Evolutionary conservation across 2,329 filamentous ascomycete genomes (phyloP).

Genomic region (Sporothrix pallida): DNA sequence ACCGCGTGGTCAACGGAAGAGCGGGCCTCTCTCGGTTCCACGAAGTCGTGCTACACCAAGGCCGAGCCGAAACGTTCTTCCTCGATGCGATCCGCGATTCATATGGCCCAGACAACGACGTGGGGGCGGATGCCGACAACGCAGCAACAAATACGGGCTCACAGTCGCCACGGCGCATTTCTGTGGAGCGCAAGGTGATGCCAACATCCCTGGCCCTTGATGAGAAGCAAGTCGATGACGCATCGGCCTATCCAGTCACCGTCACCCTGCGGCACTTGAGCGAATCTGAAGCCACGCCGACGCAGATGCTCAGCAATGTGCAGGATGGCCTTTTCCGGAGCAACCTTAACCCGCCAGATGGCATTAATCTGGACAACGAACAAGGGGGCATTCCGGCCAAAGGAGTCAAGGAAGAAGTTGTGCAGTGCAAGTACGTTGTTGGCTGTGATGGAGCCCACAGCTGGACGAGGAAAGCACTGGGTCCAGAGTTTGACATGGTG

Average conservation of each 20-base stretch:
- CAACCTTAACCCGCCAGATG: slow-evolving; percentile 48
- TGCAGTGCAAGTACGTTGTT: slow-evolving; percentile 67
- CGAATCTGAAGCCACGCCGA: slow-evolving; percentile 60
- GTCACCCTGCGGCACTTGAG: slow-evolving; percentile 61
- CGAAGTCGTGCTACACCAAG: slow-evolving; percentile 73
- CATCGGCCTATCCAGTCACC: slow-evolving; percentile 61
- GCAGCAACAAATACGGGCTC: slow-evolving; percentile 5
- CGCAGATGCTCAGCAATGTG: slow-evolving; percentile 47
- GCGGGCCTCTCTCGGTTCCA: slow-evolving; percentile 66
- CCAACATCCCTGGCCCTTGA: slow-evolving; percentile 60
- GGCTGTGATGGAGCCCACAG: slow-evolving; percentile 72
- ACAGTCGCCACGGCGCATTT: slow-evolving; percentile 41
- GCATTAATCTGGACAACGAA: slow-evolving; percentile 34
- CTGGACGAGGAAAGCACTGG: slow-evolving; percentile 65
- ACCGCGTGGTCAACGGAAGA: slow-evolving; percentile 67
- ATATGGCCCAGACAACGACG: slow-evolving; percentile 25
- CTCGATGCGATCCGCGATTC: slow-evolving; percentile 38
- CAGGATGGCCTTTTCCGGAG: slow-evolving; percentile 61
- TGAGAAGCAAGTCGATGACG: slow-evolving; percentile 52
- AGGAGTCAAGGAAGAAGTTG: slow-evolving; percentile 47
- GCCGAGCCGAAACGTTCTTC: slow-evolving; percentile 71
- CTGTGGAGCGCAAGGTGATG: slow-evolving; percentile 62
- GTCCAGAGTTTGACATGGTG: slow-evolving; percentile 52
- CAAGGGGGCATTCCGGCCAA: slow-evolving; percentile 52
- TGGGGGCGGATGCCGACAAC: slow-evolving; percentile 27